phyloP scores from a whole-genome alignment of 1,284 basidiomycete genomes.

The Tilletia caries region DNA sequence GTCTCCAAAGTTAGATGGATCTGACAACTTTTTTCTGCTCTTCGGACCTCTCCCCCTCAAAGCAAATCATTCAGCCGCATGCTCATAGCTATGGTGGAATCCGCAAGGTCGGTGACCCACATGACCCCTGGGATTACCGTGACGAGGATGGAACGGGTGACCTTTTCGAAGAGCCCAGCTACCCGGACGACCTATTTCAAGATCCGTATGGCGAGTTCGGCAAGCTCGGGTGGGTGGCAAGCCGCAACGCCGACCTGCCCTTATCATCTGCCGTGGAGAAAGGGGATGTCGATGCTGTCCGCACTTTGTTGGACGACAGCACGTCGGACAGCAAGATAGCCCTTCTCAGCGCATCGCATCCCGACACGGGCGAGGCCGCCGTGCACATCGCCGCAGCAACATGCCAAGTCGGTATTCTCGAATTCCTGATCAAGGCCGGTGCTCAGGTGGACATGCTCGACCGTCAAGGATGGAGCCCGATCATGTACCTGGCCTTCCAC shows the following conservation, averaged over 20 bases:
- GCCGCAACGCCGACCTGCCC: neutral
- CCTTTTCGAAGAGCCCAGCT: neutral
- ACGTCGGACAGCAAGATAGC: neutral
- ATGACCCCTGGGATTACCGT: neutral
- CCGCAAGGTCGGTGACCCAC: neutral
- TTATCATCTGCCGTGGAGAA: neutral
- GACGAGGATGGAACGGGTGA: neutral
- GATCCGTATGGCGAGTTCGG: neutral
- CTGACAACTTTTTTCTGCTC: neutral
- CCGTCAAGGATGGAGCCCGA: neutral
- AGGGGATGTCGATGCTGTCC: neutral
- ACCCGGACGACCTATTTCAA: neutral
- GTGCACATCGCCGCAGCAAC: slow-evolving; percentile 3
- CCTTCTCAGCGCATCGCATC: neutral
- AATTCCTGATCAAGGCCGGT: neutral
- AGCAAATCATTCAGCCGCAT: slow-evolving; percentile 8
- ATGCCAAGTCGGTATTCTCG: neutral
- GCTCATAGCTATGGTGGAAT: neutral
- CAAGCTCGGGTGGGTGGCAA: neutral
- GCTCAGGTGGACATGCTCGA: neutral
- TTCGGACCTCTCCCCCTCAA: neutral
- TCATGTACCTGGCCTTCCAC: slow-evolving; percentile 7
- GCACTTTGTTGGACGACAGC: neutral
- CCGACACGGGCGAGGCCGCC: neutral
- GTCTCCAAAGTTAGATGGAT: too few relatives aligned